Base-by-base conservation (phyloP, 1,284 basidiomycete species). In the Trichosporon asahii region DNA sequence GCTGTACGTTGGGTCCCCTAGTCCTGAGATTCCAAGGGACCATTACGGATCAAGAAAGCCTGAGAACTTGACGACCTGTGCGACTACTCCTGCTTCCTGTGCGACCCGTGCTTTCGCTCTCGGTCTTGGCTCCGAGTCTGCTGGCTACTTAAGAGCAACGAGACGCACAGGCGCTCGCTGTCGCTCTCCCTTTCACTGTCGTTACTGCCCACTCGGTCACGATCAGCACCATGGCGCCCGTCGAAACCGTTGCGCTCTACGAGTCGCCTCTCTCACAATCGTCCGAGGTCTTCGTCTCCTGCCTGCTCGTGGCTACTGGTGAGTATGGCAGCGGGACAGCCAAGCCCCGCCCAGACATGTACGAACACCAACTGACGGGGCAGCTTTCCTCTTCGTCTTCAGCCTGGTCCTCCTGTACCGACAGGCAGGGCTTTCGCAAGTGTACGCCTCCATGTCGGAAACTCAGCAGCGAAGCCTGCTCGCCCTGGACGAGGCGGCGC, bases 371-470 rank as follows among this genome's bases (percentile, higher is more conserved):
- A 23, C 55, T 60, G 21, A 60, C 15, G 25, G n/a, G 55, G 27
- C 55, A 60, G 55, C 55, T 3, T 31, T 31, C 27, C 27, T 31
- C 55, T 60, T 60, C 55, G 55, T 60, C 27, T 60, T 60, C 55
- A 60, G 55, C 55, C 27, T 60, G 8, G 55, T 60, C 14, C 55
- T 60, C 27, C 55, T 60, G 15, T 60, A 60, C 55, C 55, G 55
- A 2, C 55, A 60, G 9, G 55, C 55, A 2, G 55, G 55, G 2
- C 55, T 60, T 9, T 60, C 55, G 5, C 27, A 27, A 15, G 55
- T 60, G 14, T 60, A 60, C 27, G 55, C 55, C 7, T 60, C 55
- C 27, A 60, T 60, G 55, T 15, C 27, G 5, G 14, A 31, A 12
- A 31, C 55, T 6, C 55, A 60, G 29, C 25, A 31, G 29, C 25